Percentiles rank a stretch among this genome's conserved stretches.
These are phyloP conservation scores for Meyerozyma guilliermondii DNA, from an alignment of 1,139 yeast species.

Conservation along the genomic window DNA sequence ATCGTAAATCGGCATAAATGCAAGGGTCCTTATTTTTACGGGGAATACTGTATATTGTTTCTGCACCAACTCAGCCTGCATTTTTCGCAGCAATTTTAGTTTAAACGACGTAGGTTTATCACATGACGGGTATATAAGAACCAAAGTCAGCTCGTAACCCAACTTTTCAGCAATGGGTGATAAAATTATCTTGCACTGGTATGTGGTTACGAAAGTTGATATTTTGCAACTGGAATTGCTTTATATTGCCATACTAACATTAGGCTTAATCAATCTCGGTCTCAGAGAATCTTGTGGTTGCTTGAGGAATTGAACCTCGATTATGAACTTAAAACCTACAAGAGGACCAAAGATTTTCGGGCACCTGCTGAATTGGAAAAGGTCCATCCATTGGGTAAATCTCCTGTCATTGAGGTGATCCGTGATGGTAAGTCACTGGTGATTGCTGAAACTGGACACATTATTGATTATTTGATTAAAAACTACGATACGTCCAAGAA, in stretches of 20 bases:
- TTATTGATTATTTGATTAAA: conserved; percentile 25
- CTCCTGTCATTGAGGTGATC: conserved; percentile 35
- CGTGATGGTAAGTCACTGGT: conserved; percentile 15
- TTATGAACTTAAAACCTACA: conserved; percentile 30
- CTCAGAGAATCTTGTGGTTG: conserved; percentile 37
- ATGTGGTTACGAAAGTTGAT: conserved; percentile 5
- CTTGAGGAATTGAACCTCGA: conserved; percentile 31
- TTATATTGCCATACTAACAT: conserved; percentile 5
- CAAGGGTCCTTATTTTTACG: too few relatives aligned
- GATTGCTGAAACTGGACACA: conserved; percentile 38
- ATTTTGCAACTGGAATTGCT: too few relatives aligned
- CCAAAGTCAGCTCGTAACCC: too few relatives aligned
- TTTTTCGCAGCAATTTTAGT: too few relatives aligned
- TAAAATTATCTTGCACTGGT: conserved; percentile 19
- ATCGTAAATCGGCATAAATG: too few relatives aligned
- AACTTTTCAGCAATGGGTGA: conserved; percentile 2
- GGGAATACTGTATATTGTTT: too few relatives aligned
- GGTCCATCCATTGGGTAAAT: conserved; percentile 38
- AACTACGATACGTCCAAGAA: conserved; percentile 24
- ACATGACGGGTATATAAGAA: neutral
- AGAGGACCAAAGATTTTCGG: conserved; percentile 23
- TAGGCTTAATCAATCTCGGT: conserved; percentile 34
- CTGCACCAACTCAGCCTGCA: too few relatives aligned
- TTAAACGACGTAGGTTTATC: neutral
- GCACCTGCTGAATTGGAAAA: conserved; percentile 32